Base-by-base conservation (phyloP, 176 grass and related monocot species). In the Hordeum marinum region DNA sequence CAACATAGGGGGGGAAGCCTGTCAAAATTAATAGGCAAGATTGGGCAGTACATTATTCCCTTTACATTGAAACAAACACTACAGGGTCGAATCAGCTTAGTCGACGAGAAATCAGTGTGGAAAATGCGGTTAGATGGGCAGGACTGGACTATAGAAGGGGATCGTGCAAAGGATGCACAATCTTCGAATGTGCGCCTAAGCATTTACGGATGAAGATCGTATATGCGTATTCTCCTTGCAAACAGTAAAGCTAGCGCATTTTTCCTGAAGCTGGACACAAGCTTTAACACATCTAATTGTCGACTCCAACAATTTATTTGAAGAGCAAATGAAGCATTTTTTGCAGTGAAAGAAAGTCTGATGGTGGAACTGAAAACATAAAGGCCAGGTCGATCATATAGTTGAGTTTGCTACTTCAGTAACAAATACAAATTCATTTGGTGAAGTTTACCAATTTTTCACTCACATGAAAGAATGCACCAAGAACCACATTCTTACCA, bases 261-360 rank as follows among this genome's bases (percentile, higher is more conserved):
- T 95, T 98, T 55, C 96, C 93, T 18, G 89, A 98, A 84, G 93
- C 89, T 98, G 89, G 29, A 67, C 87, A 82, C 14, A 63, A 50
- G 34, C 76, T n/a, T 54, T 3, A 76, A 36, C 15, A 52, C 48
- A 52, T 52, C 72, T 69, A 79, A 13, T 26, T 73, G 27, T 55
- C 46, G 31, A 54, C 50, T 9, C 52, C 21, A 75, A 10, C 27
- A 69, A 8, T 40, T 61, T 40, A 69, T 61, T 68, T 73, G 24
- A 80, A 80, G 11, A 36, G 68, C 17, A 69, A 83, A 59, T 5
- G 9, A 76, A 75, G 15, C 10, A 55, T 1, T 11, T 63, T 46
- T 76, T 71, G 27, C 26, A 24, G 40, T 23, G 21, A 69, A 72
- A 7, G 24, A 83, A 50, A 67, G 32, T 76, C 48, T 25, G 11